Conservation (phyloP, 257 asterid genomes). For the Rehmannia glutinosa region DNA sequence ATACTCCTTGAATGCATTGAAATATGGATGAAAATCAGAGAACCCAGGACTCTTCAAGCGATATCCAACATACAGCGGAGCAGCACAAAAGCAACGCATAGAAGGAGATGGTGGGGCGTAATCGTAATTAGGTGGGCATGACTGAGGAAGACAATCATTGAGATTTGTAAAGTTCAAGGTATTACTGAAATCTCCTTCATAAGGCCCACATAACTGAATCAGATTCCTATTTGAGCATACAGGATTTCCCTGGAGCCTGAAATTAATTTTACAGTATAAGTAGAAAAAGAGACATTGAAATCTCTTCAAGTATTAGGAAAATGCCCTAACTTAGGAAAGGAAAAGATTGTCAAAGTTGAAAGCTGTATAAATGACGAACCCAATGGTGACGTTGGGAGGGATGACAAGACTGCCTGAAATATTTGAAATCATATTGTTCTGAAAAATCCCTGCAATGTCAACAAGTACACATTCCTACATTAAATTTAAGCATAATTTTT, state of each 20-base stretch:
- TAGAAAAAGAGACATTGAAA: too few species aligned
- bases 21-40: slow-evolving; percentile 60
- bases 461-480: neutral
- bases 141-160: slow-evolving; percentile 33
- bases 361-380: slow-evolving; percentile 40
- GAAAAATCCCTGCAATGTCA: slow-evolving; percentile 72
- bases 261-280: slow-evolving; percentile 1
- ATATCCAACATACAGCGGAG: slow-evolving; percentile 73
- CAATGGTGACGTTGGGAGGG: slow-evolving; percentile 61
- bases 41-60: slow-evolving; percentile 95
- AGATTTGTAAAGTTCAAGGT: slow-evolving; percentile 20
- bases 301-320: too few species aligned
- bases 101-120: slow-evolving; percentile 52
- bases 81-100: slow-evolving; percentile 65
- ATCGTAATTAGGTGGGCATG: slow-evolving; percentile 62
- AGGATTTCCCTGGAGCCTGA: slow-evolving; percentile 90
- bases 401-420: slow-evolving; percentile 46
- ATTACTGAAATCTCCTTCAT: slow-evolving; percentile 31
- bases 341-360: neutral
- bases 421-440: slow-evolving; percentile 47
- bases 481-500: neutral
- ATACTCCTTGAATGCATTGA: slow-evolving; percentile 41
- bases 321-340: neutral
- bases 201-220: slow-evolving; percentile 47
- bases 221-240: slow-evolving; percentile 39